A percentile compares a stretch with the other conserved stretches of the same genome.
Conservation (phyloP, 345 rosid genomes). For the Raphanus sativus region DNA sequence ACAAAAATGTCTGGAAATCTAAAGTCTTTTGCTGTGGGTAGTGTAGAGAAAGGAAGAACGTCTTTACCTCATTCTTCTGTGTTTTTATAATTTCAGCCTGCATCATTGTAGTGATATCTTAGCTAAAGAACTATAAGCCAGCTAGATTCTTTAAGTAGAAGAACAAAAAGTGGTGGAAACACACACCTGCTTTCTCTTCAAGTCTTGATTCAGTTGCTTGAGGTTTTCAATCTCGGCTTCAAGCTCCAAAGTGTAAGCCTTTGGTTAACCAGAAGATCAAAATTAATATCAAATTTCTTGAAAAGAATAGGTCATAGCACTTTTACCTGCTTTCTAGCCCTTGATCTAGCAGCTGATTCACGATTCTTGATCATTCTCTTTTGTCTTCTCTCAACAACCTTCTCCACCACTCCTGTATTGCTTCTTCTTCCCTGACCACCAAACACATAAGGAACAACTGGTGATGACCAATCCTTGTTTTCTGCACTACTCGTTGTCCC, state of each 20-base stretch:
- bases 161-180: background rate
- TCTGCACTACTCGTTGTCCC: slow-evolving; percentile 67
- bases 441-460: slow-evolving; percentile 71
- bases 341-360: slow-evolving; percentile 96
- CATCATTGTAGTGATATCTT: slow-evolving; percentile 39
- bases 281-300: slow-evolving; percentile 6
- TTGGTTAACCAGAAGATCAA: slow-evolving; percentile 17
- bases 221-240: slow-evolving; percentile 88
- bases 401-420: slow-evolving; percentile 69
- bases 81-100: slow-evolving; percentile 57
- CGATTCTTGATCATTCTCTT: slow-evolving; percentile 98
- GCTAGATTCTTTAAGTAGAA: background rate
- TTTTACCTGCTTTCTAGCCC: slow-evolving; percentile 96
- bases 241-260: slow-evolving; percentile 91
- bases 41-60: background rate
- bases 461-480: slow-evolving; percentile 74
- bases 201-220: slow-evolving; percentile 68
- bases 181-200: slow-evolving; percentile 70
- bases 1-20: background rate
- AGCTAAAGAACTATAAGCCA: slow-evolving; percentile 3
- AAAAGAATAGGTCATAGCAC: background rate
- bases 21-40: background rate
- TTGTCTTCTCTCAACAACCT: slow-evolving; percentile 96
- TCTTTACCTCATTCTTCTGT: slow-evolving; percentile 58
- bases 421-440: slow-evolving; percentile 72